These are phyloP conservation scores for Fraxinus quadrangulata DNA, from an alignment of 257 asterid species.

Conservation along the genomic window DNA sequence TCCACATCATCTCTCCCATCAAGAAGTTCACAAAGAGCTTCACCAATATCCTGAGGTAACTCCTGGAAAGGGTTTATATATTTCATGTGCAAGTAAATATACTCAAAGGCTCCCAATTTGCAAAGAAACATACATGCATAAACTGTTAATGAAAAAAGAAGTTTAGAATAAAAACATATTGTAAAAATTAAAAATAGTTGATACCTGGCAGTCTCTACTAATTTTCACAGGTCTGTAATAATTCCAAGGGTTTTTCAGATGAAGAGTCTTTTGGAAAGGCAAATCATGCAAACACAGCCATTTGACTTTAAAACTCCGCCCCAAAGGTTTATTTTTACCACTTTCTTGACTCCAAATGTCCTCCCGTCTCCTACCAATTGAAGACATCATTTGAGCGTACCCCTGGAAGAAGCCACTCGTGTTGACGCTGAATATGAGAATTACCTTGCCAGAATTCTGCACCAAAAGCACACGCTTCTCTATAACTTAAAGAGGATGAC, in stretches of 20 bases:
- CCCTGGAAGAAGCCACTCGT: slow-evolving; percentile 98
- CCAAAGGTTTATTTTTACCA: slow-evolving; percentile 83
- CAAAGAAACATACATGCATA: not conserved
- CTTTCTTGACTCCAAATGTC: slow-evolving; percentile 74
- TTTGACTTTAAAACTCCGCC: slow-evolving; percentile 80
- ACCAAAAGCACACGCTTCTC: slow-evolving; percentile 18
- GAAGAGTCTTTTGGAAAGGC: slow-evolving; percentile 88
- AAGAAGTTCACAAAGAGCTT: slow-evolving; percentile 92
- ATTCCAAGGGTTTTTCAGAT: slow-evolving; percentile 87
- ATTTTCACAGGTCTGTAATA: slow-evolving; percentile 88
- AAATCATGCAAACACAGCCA: slow-evolving; percentile 79
- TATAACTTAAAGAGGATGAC: slow-evolving; percentile 23
- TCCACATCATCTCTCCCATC: slow-evolving; percentile 58
- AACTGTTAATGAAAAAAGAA: not conserved
- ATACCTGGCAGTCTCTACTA: slow-evolving; percentile 97
- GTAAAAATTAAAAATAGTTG: slow-evolving; percentile 3
- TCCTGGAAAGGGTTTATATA: slow-evolving; percentile 58
- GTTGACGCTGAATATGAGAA: slow-evolving; percentile 93
- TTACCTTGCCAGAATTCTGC: slow-evolving; percentile 94
- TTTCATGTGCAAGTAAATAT: slow-evolving; percentile 19
- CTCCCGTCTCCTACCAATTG: slow-evolving; percentile 86
- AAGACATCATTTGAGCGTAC: slow-evolving; percentile 89
- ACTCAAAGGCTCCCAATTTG: slow-evolving; percentile 20
- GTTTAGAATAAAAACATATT: not conserved
- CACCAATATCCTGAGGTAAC: slow-evolving; percentile 83